These are phyloP conservation scores for Diddensiella caesifluorescens DNA, from an alignment of 805 yeast genomes.

Conservation along the genomic window DNA sequence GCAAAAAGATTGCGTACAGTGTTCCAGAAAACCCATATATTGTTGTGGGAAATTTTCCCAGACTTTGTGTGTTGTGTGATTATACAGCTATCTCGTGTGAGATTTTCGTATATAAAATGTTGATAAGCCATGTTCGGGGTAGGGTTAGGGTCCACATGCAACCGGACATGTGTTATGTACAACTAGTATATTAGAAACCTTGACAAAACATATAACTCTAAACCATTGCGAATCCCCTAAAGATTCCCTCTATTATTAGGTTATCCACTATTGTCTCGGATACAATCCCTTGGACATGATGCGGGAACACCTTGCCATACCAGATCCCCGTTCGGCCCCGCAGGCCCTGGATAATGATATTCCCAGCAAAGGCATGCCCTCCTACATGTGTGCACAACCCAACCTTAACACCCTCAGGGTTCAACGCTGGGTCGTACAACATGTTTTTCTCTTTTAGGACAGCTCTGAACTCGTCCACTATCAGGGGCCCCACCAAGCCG, in stretches of 20 bases:
- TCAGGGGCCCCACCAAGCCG: conserved; percentile 58
- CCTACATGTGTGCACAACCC: conserved; percentile 74
- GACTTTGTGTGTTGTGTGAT: too few species aligned
- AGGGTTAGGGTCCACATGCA: too few species aligned
- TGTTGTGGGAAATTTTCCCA: too few species aligned
- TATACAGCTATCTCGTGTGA: too few species aligned
- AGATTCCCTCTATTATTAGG: conserved; percentile 47
- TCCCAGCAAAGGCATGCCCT: conserved; percentile 85
- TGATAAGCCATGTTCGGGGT: too few species aligned
- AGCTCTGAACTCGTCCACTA: conserved; percentile 44
- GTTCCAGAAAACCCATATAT: too few species aligned
- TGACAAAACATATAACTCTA: too few species aligned
- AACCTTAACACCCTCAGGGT: conserved; percentile 35
- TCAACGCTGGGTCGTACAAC: conserved; percentile 22
- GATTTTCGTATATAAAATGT: too few species aligned
- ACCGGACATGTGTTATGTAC: too few species aligned
- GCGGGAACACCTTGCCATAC: conserved; percentile 73
- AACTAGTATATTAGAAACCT: too few species aligned
- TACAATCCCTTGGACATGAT: conserved; percentile 61
- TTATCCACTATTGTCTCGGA: conserved; percentile 47
- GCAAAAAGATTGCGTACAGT: too few species aligned
- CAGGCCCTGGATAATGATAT: conserved; percentile 51
- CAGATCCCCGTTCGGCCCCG: conserved; percentile 44
- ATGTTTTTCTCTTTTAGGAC: conserved; percentile 38
- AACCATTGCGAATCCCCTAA: not conserved